Evolutionary conservation across 257 asterid genomes (phyloP).

Genomic region (Echites panduratus): DNA sequence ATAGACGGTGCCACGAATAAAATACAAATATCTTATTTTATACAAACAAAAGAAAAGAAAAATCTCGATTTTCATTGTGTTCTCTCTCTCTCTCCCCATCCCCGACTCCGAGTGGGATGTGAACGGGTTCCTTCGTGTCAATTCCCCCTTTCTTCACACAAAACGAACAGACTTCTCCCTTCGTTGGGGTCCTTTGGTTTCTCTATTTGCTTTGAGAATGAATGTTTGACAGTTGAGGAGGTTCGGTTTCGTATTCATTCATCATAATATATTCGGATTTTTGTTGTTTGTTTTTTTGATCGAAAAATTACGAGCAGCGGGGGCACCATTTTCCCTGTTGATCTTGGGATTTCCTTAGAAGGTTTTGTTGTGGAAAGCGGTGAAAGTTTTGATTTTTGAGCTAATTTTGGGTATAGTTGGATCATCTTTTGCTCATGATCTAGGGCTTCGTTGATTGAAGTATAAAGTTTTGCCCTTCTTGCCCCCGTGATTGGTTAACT

Average conservation of each 20-base stretch:
- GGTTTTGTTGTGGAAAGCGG: not conserved
- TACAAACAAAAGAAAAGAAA: not conserved
- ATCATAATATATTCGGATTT: not conserved
- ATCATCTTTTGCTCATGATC: not conserved
- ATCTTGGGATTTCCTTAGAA: slow-evolving; percentile 12
- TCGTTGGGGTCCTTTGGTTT: not conserved
- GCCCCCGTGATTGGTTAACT: not conserved
- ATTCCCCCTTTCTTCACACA: not conserved
- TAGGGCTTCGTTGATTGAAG: slow-evolving; percentile 4
- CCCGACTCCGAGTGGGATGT: not conserved
- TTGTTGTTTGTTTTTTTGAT: not conserved
- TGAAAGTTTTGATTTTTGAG: not conserved
- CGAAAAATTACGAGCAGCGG: not conserved
- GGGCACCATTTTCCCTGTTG: not conserved
- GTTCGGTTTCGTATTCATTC: not conserved
- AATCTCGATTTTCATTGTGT: accelerated
- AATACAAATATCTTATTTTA: slow-evolving; percentile 2
- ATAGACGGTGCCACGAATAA: not conserved
- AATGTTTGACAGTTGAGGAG: not conserved
- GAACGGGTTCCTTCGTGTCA: slow-evolving; percentile 8
- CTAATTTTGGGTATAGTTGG: not conserved
- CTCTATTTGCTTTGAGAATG: not conserved
- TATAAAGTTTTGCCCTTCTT: not conserved
- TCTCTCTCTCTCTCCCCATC: not conserved
- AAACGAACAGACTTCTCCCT: not conserved